A percentile compares a stretch with the other conserved stretches of the same genome.
phyloP scores from a whole-genome alignment of 306 rosid genomes.

The Astragalus membranaceus region DNA sequence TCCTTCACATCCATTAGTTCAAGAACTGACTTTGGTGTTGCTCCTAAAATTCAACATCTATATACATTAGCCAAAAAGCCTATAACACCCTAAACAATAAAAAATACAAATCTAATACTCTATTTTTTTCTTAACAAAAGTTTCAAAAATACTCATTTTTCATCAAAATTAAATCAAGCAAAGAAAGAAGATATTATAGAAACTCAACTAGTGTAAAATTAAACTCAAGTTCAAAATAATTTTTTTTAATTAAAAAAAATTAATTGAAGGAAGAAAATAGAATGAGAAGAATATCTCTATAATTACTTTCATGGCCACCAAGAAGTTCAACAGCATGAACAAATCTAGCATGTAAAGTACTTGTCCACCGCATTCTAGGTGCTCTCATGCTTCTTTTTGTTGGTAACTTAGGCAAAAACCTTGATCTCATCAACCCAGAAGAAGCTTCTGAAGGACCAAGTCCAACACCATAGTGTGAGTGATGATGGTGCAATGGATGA shows the following conservation, averaged over 20 bases:
- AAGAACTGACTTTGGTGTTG: conserved; percentile 91
- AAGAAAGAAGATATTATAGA: too few species aligned
- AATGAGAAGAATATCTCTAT: background rate
- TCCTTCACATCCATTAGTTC: conserved; percentile 99
- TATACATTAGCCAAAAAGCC: conserved; percentile 14
- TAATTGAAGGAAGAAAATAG: background rate
- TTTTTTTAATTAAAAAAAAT: background rate
- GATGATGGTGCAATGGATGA: conserved; percentile 51
- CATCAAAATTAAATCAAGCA: background rate
- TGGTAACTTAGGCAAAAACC: conserved; percentile 69
- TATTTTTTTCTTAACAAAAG: too few species aligned
- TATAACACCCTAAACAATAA: background rate
- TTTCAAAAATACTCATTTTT: background rate
- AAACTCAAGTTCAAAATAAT: background rate
- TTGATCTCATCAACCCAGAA: conserved; percentile 61
- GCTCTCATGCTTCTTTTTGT: conserved; percentile 86
- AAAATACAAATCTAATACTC: background rate
- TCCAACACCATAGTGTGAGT: conserved; percentile 30
- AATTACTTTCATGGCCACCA: conserved; percentile 90
- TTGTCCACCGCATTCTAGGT: conserved; percentile 94
- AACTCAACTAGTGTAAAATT: too few species aligned
- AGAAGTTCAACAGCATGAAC: conserved; percentile 95
- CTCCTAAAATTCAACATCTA: conserved; percentile 55
- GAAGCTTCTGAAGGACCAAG: conserved; percentile 34
- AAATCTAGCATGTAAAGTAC: conserved; percentile 78